Evolutionary conservation across 2,329 filamentous ascomycete genomes (phyloP).

Genomic region (Ophiostoma sp.): DNA sequence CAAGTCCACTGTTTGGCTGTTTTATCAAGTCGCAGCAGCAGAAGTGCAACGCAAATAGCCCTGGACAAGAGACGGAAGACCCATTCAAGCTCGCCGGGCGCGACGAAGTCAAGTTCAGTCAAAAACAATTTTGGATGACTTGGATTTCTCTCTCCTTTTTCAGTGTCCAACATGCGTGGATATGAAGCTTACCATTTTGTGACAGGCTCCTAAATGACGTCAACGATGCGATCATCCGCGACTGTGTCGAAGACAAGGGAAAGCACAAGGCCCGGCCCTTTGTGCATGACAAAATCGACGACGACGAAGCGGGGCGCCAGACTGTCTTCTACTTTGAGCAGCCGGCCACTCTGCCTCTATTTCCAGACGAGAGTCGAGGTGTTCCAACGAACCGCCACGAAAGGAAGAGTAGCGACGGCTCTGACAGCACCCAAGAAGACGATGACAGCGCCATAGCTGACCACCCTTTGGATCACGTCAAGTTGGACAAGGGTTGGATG

Average conservation of each 20-base stretch:
- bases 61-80: conserved; percentile 23
- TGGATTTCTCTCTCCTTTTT: neutral
- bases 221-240: conserved; percentile 14
- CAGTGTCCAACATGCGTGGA: neutral
- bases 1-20: conserved; percentile 35
- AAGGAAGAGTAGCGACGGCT: neutral
- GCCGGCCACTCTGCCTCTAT: neutral
- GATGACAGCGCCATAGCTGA: conserved; percentile 14
- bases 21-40: neutral
- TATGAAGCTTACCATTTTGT: neutral
- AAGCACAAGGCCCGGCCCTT: neutral
- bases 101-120: conserved; percentile 25
- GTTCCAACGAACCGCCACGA: too few species aligned
- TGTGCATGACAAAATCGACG: neutral
- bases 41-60: conserved; percentile 31
- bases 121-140: neutral
- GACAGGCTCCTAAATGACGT: conserved; percentile 25
- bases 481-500: conserved; percentile 24
- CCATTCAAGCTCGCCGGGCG: neutral
- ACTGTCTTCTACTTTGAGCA: conserved; percentile 23
- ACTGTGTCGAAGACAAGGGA: neutral
- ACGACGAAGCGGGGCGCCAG: conserved; percentile 10
- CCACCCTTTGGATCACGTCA: conserved; percentile 13
- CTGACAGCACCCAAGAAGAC: neutral
- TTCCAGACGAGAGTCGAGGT: neutral